These are phyloP conservation scores for Penicillium sp. DNA, from an alignment of 2,329 filamentous ascomycete genomes.

Conservation along the genomic window DNA sequence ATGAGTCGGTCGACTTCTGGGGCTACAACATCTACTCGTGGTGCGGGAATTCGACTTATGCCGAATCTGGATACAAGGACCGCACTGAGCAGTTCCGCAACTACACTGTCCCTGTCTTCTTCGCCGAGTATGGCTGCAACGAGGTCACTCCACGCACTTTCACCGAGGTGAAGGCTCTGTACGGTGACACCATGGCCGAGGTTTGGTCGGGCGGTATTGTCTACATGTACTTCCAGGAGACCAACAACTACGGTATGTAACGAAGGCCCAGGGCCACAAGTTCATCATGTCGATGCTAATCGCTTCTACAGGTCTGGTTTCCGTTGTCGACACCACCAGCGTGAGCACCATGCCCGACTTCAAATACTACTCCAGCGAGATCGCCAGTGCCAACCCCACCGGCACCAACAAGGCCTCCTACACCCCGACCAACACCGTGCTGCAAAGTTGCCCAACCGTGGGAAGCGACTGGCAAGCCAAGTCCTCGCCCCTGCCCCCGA, in stretches of 20 bases:
- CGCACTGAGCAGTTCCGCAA: conserved; percentile 81
- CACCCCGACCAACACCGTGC: conserved; percentile 69
- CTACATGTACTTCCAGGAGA: conserved; percentile 94
- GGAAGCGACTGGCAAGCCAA: conserved; percentile 69
- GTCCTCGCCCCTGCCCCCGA: conserved; percentile 69
- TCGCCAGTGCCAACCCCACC: conserved; percentile 68
- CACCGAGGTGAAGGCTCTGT: conserved; percentile 80
- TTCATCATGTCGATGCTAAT: not conserved
- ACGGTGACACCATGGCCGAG: conserved; percentile 73
- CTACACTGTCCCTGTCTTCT: conserved; percentile 92
- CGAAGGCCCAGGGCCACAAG: not conserved
- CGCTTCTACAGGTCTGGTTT: conserved; percentile 61
- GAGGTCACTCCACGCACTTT: conserved; percentile 70
- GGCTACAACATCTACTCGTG: conserved; percentile 99
- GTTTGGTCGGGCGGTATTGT: conserved; percentile 95
- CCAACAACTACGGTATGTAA: conserved; percentile 62
- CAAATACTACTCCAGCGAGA: conserved; percentile 67
- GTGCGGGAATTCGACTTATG: conserved; percentile 82
- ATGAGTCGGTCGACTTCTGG: conserved; percentile 84
- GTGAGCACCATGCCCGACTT: conserved; percentile 75
- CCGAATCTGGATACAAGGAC: conserved; percentile 73
- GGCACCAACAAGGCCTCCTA: conserved; percentile 69
- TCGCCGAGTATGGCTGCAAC: conserved; percentile 97
- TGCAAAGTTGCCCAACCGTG: conserved; percentile 69
- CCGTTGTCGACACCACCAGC: conserved; percentile 60